A percentile compares a stretch with the other conserved stretches of the same genome.
Conservation (phyloP, 139 green algal species). For the Chlamydomonas sp. region DNA sequence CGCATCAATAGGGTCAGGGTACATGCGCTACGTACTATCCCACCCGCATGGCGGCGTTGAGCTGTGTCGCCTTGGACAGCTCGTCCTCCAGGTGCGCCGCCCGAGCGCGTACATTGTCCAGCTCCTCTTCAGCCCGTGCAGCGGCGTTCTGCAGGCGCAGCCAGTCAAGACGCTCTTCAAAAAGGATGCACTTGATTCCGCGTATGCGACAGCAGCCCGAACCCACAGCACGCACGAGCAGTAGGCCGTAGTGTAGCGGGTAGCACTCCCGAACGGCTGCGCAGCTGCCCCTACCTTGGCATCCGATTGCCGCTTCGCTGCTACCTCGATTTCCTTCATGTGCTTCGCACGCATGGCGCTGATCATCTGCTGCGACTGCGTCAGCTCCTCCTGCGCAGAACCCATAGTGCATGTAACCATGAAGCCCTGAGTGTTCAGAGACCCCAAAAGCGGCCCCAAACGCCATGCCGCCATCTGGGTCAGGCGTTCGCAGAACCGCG, state of each 20-base stretch:
- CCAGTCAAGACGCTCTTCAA: no score
- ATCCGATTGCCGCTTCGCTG: constrained; percentile 22
- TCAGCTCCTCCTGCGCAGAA: no score
- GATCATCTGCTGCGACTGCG: constrained; percentile 7
- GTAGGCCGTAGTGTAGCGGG: no score
- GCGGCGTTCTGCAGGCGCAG: background rate
- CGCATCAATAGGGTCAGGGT: background rate
- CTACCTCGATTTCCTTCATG: constrained; percentile 27
- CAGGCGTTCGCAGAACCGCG: no score
- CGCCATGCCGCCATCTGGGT: no score
- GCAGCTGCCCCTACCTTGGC: background rate
- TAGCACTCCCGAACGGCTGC: no score
- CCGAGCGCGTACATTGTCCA: constrained; percentile 10
- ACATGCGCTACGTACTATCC: background rate
- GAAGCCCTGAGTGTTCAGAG: no score
- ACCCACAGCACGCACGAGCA: no score
- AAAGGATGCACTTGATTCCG: no score
- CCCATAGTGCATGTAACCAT: no score
- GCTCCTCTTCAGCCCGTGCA: background rate
- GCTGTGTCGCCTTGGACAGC: background rate
- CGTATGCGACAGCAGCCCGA: no score
- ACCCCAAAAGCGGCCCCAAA: no score
- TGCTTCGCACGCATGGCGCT: constrained; percentile 2
- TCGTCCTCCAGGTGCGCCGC: constrained; percentile 3
- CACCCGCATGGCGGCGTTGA: constrained; percentile 7